Base-by-base conservation (phyloP, 306 rosid species). In the Dicorynia guianensis region DNA sequence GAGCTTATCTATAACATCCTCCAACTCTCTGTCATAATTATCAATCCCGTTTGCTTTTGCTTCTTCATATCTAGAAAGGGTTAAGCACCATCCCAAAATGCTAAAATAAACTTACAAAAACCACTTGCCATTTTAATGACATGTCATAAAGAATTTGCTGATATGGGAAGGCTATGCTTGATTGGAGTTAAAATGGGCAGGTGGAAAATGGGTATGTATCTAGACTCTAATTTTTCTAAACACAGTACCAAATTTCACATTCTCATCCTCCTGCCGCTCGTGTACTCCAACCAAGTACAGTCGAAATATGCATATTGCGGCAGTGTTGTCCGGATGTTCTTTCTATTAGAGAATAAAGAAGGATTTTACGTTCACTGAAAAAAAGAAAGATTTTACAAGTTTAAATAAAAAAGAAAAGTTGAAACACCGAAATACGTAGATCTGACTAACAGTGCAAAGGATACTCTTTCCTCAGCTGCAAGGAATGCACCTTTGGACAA, bases 381-480 rank as follows among this genome's bases (percentile, higher is more conserved):
- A 35, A 7, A 36, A 3, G n/a, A 8, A 18, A 62, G 47, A n/a
- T 36, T 15, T 18, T 62, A 38, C 11, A 42, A 36, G n/a, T 4
- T 11, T 18, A 74, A 19, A 12, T 4, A 7, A 59, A 47, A 6
- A 9, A 46, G 10, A n/a, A 59, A 6, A 25, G 30, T 25, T 25
- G 2, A 79, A 74, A 36, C 30, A 61, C 15, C 8, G 8, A 30
- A 56, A 18, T 3, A 39, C 0, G 30, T 14, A 70, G 36, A 67
- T 50, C 58, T 86, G 85, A 11, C 44, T 44, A 17, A 67, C 30
- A 72, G 68, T 40, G 63, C 19, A 18, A 89, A 89, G 96, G 98
- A 96, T 96, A 96, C 99, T 96, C 99, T 79, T 93, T 93, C 75
- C 99, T 85, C 58, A 96, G 93, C 89, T 93, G 99, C 86, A 96